Percentiles rank a stretch among this genome's conserved stretches.
phyloP scores from a whole-genome alignment of 1,284 basidiomycete genomes.

The Quambalaria eucalypti region DNA sequence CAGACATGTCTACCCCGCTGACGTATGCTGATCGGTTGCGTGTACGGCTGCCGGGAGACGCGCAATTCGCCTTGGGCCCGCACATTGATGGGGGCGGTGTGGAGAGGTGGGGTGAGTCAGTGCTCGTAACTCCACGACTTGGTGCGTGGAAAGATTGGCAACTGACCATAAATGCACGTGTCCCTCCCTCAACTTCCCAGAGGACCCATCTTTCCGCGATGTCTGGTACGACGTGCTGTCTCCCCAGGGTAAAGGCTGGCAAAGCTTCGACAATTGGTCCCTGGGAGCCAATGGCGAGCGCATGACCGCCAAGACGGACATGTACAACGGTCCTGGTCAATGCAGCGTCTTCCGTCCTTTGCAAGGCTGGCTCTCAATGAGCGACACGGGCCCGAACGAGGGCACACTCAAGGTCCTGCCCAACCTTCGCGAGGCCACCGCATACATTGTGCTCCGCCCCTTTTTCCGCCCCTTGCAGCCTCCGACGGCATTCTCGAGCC shows the following conservation, averaged over 20 bases:
- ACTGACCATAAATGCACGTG: not conserved
- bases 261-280: constrained; percentile 51
- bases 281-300: constrained; percentile 16
- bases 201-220: constrained; percentile 58
- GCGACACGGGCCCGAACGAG: constrained; percentile 57
- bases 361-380: constrained; percentile 62
- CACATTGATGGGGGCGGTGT: constrained; percentile 68
- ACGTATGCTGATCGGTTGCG: constrained; percentile 68
- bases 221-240: constrained; percentile 57
- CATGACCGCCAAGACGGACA: constrained; percentile 22
- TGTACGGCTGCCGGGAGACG: constrained; percentile 64
- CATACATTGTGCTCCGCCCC: constrained; percentile 66
- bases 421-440: constrained; percentile 62
- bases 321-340: constrained; percentile 49
- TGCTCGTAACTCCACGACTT: not conserved
- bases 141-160: not conserved
- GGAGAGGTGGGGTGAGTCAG: constrained; percentile 57
- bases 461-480: constrained; percentile 57
- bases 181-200: constrained; percentile 29
- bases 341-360: constrained; percentile 69
- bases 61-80: constrained; percentile 61
- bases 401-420: constrained; percentile 73
- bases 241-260: constrained; percentile 49
- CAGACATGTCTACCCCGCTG: constrained; percentile 55
- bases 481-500: not conserved